Evolutionary conservation across 2,329 filamentous ascomycete genomes (phyloP).

Genomic region (Calonectria montana): DNA sequence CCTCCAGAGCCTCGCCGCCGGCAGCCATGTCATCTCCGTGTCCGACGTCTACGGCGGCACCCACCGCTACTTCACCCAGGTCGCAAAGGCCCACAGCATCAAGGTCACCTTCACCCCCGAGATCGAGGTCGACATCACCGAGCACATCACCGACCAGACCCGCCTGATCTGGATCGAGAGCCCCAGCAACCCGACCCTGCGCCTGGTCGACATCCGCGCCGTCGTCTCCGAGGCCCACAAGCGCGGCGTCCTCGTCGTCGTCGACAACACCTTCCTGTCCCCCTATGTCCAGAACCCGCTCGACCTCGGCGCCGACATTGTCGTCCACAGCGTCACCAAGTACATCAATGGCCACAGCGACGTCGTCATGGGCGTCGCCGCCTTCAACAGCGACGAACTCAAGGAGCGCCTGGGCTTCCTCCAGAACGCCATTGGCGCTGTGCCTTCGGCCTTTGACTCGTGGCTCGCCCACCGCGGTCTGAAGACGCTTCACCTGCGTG

Average conservation of each 20-base stretch:
- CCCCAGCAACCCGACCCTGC: constrained; percentile 93
- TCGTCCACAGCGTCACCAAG: constrained; percentile 97
- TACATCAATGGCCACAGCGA: constrained; percentile 99
- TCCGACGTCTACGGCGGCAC: constrained; percentile 98
- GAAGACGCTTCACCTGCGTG: constrained; percentile 95
- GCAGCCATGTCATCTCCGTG: constrained; percentile 94
- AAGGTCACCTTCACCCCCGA: constrained; percentile 93
- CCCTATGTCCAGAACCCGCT: constrained; percentile 98
- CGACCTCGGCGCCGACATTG: constrained; percentile 94
- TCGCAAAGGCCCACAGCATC: constrained; percentile 93
- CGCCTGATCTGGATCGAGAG: constrained; percentile 97
- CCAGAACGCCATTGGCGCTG: constrained; percentile 96
- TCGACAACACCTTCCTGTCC: constrained; percentile 98
- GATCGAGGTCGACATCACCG: constrained; percentile 88
- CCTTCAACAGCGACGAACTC: constrained; percentile 89
- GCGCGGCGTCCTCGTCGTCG: constrained; percentile 93
- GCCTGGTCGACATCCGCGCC: constrained; percentile 90
- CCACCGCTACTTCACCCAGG: constrained; percentile 98
- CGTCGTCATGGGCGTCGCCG: constrained; percentile 96
- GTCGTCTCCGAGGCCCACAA: constrained; percentile 86
- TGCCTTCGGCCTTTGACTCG: constrained; percentile 94
- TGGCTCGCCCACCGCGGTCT: constrained; percentile 98
- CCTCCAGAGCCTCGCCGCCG: constrained; percentile 89
- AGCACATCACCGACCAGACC: constrained; percentile 88
- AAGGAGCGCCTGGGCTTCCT: constrained; percentile 85